Percentiles rank a stretch among this genome's conserved stretches.
Conservation (phyloP, 441 rosid species). For the Syzygium syzygioides region DNA sequence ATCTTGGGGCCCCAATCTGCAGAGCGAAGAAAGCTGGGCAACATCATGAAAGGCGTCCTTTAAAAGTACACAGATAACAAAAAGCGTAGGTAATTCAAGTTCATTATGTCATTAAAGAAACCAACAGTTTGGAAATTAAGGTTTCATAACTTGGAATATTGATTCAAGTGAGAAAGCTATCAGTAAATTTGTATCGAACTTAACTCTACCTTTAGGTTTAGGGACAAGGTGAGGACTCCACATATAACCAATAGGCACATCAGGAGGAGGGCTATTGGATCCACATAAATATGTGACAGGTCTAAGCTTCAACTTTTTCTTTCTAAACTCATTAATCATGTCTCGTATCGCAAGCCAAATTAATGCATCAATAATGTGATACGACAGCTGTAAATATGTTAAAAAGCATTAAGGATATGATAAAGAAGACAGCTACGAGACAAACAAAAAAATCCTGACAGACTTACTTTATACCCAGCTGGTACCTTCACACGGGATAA, state of each 20-base stretch:
- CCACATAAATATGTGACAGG: conserved; percentile 38
- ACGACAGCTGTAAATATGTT: conserved; percentile 27
- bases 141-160: background rate
- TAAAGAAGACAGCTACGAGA: background rate
- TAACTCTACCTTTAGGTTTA: conserved; percentile 35
- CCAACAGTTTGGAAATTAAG: background rate
- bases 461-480: conserved; percentile 31
- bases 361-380: conserved; percentile 39
- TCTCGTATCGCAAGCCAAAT: conserved; percentile 47
- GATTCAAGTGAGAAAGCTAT: background rate
- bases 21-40: background rate
- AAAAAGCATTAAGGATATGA: background rate
- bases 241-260: conserved; percentile 34
- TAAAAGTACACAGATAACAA: background rate
- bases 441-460: background rate
- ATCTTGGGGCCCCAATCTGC: conserved; percentile 53
- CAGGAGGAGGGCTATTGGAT: conserved; percentile 26
- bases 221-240: conserved; percentile 52
- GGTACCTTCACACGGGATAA: conserved; percentile 36
- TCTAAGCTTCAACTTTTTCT: conserved; percentile 35
- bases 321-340: conserved; percentile 35
- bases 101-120: background rate
- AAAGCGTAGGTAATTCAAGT: background rate
- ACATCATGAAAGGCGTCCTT: background rate
- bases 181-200: background rate